These are phyloP conservation scores for Eimeria acervulina DNA, from an alignment of 169 alveolate genomes.

Conservation along the genomic window DNA sequence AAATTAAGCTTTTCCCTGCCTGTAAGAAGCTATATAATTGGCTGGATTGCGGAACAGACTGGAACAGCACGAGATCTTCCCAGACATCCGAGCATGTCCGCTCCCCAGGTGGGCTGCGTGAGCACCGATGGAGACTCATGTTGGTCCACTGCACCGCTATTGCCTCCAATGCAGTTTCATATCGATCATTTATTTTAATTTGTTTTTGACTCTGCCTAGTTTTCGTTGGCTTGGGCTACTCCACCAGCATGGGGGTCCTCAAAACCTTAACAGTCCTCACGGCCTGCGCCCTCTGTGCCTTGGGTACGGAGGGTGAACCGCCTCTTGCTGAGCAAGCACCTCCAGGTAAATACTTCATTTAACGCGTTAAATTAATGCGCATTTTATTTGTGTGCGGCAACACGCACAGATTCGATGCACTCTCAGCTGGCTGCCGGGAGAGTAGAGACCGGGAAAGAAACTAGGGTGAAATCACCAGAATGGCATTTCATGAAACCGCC, in stretches of 20 bases:
- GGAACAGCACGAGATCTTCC: neutral
- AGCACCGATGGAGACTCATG: neutral
- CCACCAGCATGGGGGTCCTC: neutral
- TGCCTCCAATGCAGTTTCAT: neutral
- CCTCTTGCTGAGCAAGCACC: neutral
- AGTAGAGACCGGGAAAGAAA: neutral
- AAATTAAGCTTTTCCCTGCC: too few relatives aligned
- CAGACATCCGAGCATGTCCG: neutral
- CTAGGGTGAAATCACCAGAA: neutral
- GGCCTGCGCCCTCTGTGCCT: neutral
- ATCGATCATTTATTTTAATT: neutral
- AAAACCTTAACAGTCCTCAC: neutral
- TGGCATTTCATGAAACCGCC: neutral
- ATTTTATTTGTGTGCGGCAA: neutral
- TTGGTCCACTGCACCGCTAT: neutral
- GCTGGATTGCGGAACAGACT: neutral
- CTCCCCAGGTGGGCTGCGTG: neutral
- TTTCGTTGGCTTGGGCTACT: neutral
- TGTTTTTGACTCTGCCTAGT: neutral
- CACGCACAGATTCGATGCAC: neutral
- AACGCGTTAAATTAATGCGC: too few relatives aligned
- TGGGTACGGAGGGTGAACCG: neutral
- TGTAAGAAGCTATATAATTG: too few relatives aligned
- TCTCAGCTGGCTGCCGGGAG: neutral
- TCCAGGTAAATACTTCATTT: neutral